A percentile compares a stretch with the other conserved stretches of the same genome.
phyloP scores from a whole-genome alignment of 345 rosid species.

The Syzygium aqueum region DNA sequence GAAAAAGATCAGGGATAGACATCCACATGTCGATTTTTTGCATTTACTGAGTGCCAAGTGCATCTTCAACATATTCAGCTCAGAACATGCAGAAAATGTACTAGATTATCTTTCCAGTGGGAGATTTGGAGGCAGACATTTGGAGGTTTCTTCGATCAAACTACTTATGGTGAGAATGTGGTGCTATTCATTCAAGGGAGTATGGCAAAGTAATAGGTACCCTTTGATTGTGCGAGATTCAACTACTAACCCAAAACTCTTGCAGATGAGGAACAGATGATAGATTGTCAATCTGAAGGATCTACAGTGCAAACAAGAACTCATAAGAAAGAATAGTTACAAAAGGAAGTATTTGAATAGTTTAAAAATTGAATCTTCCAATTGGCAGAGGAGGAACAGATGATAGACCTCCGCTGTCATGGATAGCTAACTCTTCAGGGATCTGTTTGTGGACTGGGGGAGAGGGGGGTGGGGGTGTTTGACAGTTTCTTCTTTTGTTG shows the following conservation, averaged over 20 bases:
- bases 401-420: not conserved
- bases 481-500: not conserved
- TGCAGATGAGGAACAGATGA: not conserved
- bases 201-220: not conserved
- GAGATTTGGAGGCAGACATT: conserved; percentile 17
- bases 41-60: conserved; percentile 59
- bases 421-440: not conserved
- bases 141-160: conserved; percentile 43
- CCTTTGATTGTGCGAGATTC: not conserved
- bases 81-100: conserved; percentile 54
- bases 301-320: not conserved
- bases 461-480: not conserved
- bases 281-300: not conserved
- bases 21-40: conserved; percentile 61
- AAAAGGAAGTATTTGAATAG: not conserved
- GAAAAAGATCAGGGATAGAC: conserved; percentile 53
- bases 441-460: not conserved
- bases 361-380: not conserved
- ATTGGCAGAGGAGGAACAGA: not conserved
- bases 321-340: not conserved
- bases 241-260: not conserved
- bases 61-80: conserved; percentile 57
- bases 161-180: conserved; percentile 63
- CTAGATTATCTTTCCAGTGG: conserved; percentile 41
- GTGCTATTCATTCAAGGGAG: not conserved